A percentile compares a stretch with the other conserved stretches of the same genome.
These are phyloP conservation scores for Alternaria brassicicola DNA, from an alignment of 2,329 filamentous ascomycete genomes.

Conservation along the genomic window DNA sequence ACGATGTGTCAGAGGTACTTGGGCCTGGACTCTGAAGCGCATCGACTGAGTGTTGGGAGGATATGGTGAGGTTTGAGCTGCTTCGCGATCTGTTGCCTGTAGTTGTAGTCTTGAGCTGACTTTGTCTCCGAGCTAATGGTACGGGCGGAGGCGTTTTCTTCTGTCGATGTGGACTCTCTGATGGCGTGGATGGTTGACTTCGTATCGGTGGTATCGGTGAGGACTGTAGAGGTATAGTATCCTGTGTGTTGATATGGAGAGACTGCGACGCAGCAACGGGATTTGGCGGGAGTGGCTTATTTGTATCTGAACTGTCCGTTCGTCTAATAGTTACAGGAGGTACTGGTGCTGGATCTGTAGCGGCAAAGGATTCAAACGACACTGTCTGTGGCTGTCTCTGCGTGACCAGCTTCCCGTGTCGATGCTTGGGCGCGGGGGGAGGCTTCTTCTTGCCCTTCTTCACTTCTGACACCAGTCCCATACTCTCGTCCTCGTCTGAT, in stretches of 20 bases:
- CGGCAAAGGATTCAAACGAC: slow-evolving; percentile 42
- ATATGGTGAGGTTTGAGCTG: slow-evolving; percentile 45
- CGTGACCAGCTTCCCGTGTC: slow-evolving; percentile 77
- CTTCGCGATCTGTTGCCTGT: slow-evolving; percentile 40
- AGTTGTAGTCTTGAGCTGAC: slow-evolving; percentile 41
- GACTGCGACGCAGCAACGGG: slow-evolving; percentile 44
- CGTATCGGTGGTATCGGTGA: slow-evolving; percentile 16
- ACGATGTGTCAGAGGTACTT: slow-evolving; percentile 21
- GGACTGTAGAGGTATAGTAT: slow-evolving; percentile 24
- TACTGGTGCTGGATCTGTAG: slow-evolving; percentile 28
- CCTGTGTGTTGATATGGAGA: slow-evolving; percentile 30
- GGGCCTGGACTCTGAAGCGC: slow-evolving; percentile 25
- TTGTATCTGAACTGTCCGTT: slow-evolving; percentile 57
- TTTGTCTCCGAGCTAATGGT: slow-evolving; percentile 44
- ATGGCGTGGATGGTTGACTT: slow-evolving; percentile 23
- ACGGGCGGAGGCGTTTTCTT: slow-evolving; percentile 45
- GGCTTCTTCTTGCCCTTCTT: slow-evolving; percentile 70
- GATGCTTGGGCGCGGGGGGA: slow-evolving; percentile 69
- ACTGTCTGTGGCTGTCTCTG: slow-evolving; percentile 50
- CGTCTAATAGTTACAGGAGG: slow-evolving; percentile 30
- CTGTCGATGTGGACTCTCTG: slow-evolving; percentile 30
- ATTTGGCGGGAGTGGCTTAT: slow-evolving; percentile 67
- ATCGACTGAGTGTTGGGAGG: slow-evolving; percentile 45
- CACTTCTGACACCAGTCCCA: slow-evolving; percentile 32
- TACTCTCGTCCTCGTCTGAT: slow-evolving; percentile 57